Evolutionary conservation across 768 basidiomycete species (phyloP), one percentile per base, ranked within the genome.

Genomic region (Amanita fuliginea): DNA sequence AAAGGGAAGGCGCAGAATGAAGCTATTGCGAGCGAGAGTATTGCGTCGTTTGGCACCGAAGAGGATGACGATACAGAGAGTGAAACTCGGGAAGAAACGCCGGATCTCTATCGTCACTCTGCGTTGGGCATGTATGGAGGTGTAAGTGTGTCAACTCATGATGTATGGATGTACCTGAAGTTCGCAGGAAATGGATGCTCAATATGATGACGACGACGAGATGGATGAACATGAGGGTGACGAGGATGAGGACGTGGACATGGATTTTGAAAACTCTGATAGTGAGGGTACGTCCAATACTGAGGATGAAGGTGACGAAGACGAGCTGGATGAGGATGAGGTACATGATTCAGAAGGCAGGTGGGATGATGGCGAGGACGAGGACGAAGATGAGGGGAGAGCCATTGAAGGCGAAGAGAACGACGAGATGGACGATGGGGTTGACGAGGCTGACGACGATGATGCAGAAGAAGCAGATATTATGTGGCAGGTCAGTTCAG

Each of bases 101-200:
- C 91, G 3, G 92, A 98, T 64, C 68, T 98, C 16, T 98, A 98
- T 66, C 84, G 94, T 40, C 93, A 92, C 63, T 98, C 96, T 1
- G 89, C 96, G 8, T 75, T 99, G 33, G 96, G 94, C 54, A 93
- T 98, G 93, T 92, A 83, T 62, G 83, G 80, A 59, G 90, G 89
- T 35, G 89, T 92, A 69, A 67, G 87, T 76, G 43, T 39, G 35
- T 28, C 42, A 21, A 43, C 22, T 51, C 10, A 34, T 24, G 40
- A 41, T 34, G 42, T 49, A 8, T 30, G 19, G 32, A 49, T 41
- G 35, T 42, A 39, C 19, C 53, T 35, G 56, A 42, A 47, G 4
- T 37, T 19, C 28, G 24, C 54, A 93, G 87, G 88, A 90, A 62
- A 89, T 91, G 85, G 88, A 90, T 54, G 74, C 75, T 6, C 76